A percentile compares a stretch with the other conserved stretches of the same genome.
phyloP scores from a whole-genome alignment of 768 basidiomycete genomes.

The Collybia sp. region DNA sequence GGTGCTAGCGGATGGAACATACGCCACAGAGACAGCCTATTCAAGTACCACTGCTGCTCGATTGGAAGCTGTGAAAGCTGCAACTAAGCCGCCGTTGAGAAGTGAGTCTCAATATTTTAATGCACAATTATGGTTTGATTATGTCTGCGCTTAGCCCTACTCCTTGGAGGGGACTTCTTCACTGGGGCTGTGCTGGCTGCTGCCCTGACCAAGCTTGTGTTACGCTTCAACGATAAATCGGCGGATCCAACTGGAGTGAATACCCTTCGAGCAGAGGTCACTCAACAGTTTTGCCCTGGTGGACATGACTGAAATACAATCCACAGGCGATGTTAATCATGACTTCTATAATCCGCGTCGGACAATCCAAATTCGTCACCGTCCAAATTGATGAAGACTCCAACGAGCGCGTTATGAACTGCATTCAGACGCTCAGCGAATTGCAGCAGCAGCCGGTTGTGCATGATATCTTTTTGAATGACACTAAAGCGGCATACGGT shows the following conservation, averaged over 20 bases:
- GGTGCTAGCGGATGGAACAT: slow-evolving; percentile 94
- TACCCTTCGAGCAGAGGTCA: slow-evolving; percentile 80
- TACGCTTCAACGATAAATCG: slow-evolving; percentile 63
- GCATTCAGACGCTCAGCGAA: slow-evolving; percentile 89
- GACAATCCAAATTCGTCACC: slow-evolving; percentile 92
- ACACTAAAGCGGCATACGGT: slow-evolving; percentile 88
- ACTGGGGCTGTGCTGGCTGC: slow-evolving; percentile 89
- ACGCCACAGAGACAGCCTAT: slow-evolving; percentile 95
- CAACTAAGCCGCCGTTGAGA: slow-evolving; percentile 86
- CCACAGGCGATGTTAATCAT: slow-evolving; percentile 91
- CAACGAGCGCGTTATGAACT: slow-evolving; percentile 92
- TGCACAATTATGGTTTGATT: neutral
- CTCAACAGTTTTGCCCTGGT: neutral
- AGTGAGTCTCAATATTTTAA: slow-evolving; percentile 34
- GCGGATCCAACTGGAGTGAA: slow-evolving; percentile 50
- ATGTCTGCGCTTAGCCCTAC: slow-evolving; percentile 47
- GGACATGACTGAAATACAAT: neutral
- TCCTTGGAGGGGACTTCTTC: slow-evolving; percentile 96
- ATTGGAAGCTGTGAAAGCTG: slow-evolving; percentile 80
- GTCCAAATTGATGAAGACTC: slow-evolving; percentile 99
- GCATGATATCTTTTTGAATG: slow-evolving; percentile 72
- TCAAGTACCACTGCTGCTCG: slow-evolving; percentile 55
- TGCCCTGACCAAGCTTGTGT: slow-evolving; percentile 85
- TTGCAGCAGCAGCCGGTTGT: slow-evolving; percentile 53
- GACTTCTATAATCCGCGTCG: slow-evolving; percentile 95